A percentile compares a stretch with the other conserved stretches of the same genome.
Evolutionary conservation across 768 basidiomycete species (phyloP).

Genomic region (Boletus insuetus): DNA sequence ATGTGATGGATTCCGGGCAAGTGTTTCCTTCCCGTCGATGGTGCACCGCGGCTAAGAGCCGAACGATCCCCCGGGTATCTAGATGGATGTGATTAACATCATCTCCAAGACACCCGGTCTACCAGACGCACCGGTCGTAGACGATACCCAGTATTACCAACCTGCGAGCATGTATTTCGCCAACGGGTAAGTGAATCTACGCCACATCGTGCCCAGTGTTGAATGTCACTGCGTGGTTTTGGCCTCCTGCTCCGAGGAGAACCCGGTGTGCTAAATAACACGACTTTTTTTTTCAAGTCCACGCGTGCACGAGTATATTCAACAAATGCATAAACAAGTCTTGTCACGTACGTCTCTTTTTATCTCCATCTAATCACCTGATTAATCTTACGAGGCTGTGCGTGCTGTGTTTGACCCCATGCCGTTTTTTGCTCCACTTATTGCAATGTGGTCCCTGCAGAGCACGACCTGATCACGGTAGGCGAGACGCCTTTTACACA

Average conservation of each 20-base stretch:
- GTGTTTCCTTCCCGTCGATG: constrained; percentile 19
- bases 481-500: constrained; percentile 64
- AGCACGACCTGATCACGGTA: constrained; percentile 59
- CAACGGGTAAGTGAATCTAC: constrained; percentile 49
- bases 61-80: neutral
- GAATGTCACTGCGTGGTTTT: constrained; percentile 1
- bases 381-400: constrained; percentile 4
- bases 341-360: constrained; percentile 47
- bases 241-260: constrained; percentile 1
- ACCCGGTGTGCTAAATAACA: neutral
- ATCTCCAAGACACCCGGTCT: constrained; percentile 62
- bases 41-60: neutral
- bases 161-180: constrained; percentile 51
- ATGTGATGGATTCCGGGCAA: constrained; percentile 71
- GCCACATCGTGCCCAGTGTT: constrained; percentile 5
- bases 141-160: constrained; percentile 51
- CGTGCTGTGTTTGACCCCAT: neutral
- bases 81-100: constrained; percentile 74
- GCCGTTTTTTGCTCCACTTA: constrained; percentile 2
- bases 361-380: constrained; percentile 15
- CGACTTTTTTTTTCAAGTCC: constrained; percentile 40
- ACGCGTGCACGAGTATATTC: constrained; percentile 61
- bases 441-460: constrained; percentile 28
- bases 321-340: constrained; percentile 63
- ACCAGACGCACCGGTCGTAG: constrained; percentile 62